Percentiles rank a stretch among this genome's conserved stretches.
Conservation (phyloP, 768 basidiomycete species). For the Podaxis mareebaensis region DNA sequence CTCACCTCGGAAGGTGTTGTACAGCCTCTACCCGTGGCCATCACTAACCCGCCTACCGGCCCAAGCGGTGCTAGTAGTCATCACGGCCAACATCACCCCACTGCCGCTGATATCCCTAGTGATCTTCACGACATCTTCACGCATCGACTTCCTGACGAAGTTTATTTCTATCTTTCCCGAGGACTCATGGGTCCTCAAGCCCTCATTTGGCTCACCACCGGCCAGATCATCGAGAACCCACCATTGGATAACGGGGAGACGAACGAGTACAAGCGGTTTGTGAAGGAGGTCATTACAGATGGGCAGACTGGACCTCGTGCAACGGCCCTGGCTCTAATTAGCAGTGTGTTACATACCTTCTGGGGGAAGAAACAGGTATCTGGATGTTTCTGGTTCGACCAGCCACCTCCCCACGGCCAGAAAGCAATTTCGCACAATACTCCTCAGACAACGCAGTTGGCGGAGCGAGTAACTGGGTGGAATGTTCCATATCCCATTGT, state of each 20-base stretch:
- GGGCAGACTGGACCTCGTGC: conserved; percentile 92
- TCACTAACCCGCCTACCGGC: conserved; percentile 41
- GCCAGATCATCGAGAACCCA: conserved; percentile 80
- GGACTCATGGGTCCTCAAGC: conserved; percentile 88
- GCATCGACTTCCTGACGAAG: conserved; percentile 89
- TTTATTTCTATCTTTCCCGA: conserved; percentile 94
- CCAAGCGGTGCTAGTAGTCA: conserved; percentile 44
- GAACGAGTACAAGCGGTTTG: conserved; percentile 90
- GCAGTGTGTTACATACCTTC: conserved; percentile 73
- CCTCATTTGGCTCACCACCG: conserved; percentile 92
- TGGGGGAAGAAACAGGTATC: conserved; percentile 80
- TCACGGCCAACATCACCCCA: conserved; percentile 69
- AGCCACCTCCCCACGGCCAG: conserved; percentile 46
- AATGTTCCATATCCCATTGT: conserved; percentile 82
- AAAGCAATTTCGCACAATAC: conserved; percentile 74
- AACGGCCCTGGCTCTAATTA: conserved; percentile 85
- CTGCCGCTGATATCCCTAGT: conserved; percentile 82
- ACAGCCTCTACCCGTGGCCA: conserved; percentile 75
- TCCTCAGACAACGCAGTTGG: conserved; percentile 78
- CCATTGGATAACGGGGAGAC: conserved; percentile 96
- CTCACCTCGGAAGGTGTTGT: conserved; percentile 86
- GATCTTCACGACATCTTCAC: conserved; percentile 97
- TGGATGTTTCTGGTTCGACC: conserved; percentile 78
- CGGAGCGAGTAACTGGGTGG: conserved; percentile 89
- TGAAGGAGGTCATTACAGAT: conserved; percentile 96